These are phyloP conservation scores for Hebeloma cylindrosporum DNA, from an alignment of 768 basidiomycete genomes.

Conservation along the genomic window DNA sequence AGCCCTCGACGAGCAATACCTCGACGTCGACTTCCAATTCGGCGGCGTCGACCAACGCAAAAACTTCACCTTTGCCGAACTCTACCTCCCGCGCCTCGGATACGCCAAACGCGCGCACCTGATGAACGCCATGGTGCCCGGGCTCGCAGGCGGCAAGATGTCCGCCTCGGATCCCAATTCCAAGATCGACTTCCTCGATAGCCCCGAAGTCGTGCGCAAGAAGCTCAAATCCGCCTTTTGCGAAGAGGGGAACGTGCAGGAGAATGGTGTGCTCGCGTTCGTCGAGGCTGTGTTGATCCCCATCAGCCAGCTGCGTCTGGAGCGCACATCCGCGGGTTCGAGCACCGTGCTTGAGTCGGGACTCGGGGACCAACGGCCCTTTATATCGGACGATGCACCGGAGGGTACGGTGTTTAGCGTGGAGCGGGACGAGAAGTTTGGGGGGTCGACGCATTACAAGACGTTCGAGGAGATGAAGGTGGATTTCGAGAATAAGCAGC, in stretches of 20 bases:
- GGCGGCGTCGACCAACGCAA: conserved; percentile 99
- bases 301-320: conserved; percentile 72
- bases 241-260: conserved; percentile 85
- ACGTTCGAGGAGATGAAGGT: conserved; percentile 64
- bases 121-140: conserved; percentile 98
- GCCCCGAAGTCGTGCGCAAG: conserved; percentile 76
- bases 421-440: conserved; percentile 74
- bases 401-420: conserved; percentile 82
- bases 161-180: conserved; percentile 96
- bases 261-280: conserved; percentile 89
- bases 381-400: conserved; percentile 68
- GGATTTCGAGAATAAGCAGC: conserved; percentile 70
- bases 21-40: conserved; percentile 95
- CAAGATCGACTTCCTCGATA: conserved; percentile 97
- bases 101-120: conserved; percentile 94
- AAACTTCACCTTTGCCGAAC: conserved; percentile 97
- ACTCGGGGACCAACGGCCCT: conserved; percentile 58
- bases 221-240: conserved; percentile 94
- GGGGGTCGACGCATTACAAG: conserved; percentile 75
- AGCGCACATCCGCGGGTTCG: conserved; percentile 51
- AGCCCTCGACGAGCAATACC: conserved; percentile 96
- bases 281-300: conserved; percentile 86
- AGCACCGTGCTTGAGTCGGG: conserved; percentile 40
- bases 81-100: conserved; percentile 90
- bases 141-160: conserved; percentile 95